phyloP scores from a whole-genome alignment of 768 basidiomycete species.

The Lentinula raphanica region DNA sequence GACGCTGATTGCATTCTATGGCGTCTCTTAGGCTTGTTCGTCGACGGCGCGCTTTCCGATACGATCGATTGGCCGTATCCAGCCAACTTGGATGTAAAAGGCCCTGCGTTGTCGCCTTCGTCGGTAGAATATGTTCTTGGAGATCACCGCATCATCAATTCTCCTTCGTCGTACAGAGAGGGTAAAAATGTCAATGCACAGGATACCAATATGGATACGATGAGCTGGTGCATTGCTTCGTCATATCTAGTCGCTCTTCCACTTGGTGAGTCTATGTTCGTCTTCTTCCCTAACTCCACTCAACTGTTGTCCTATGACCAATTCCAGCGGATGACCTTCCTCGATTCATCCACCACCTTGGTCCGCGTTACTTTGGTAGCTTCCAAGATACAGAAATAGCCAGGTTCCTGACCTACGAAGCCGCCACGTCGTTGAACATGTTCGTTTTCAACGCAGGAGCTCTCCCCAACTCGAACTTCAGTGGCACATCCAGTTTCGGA shows the following conservation, averaged over 20 bases:
- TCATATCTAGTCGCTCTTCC: constrained; percentile 56
- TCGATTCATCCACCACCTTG: constrained; percentile 74
- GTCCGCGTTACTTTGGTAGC: constrained; percentile 70
- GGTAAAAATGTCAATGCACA: no score
- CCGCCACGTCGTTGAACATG: constrained; percentile 79
- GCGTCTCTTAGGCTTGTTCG: constrained; percentile 67
- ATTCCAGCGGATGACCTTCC: constrained; percentile 61
- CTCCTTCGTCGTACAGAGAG: no score
- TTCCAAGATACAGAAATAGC: constrained; percentile 69
- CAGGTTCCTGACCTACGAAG: constrained; percentile 81
- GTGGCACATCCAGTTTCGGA: no score
- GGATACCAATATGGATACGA: no score
- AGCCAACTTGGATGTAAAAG: no score
- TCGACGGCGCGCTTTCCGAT: constrained; percentile 68
- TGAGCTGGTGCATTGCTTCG: constrained; percentile 69
- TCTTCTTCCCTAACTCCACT: background rate
- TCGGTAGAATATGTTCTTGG: constrained; percentile 24
- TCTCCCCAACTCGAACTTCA: no score
- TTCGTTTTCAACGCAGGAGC: no score
- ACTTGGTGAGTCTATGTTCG: constrained; percentile 35
- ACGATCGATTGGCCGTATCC: constrained; percentile 63
- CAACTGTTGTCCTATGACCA: background rate
- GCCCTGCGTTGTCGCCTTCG: no score
- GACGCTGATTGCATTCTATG: constrained; percentile 1
- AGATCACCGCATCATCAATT: no score